Evolutionary conservation across 2,329 filamentous ascomycete genomes (phyloP), one percentile per base, ranked within the genome.

Genomic region (Calonectria ilicicola): DNA sequence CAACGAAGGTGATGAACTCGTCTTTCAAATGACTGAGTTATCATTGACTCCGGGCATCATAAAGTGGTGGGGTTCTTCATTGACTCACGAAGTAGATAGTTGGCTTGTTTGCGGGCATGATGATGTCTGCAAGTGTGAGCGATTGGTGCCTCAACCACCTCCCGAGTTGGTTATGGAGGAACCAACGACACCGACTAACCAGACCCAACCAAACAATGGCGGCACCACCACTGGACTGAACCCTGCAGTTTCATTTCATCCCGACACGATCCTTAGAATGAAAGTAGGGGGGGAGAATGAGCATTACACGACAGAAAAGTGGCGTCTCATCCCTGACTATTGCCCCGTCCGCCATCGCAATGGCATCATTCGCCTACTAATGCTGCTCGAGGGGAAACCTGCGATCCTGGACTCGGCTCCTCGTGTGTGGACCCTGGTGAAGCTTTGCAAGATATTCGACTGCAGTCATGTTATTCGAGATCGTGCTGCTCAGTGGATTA

Each of bases 351-450:
- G 93, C 3, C 93, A 94, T 78, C 85, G 90, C 15, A 89, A 88
- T 32, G 89, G 89, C 23, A 90, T 97, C 40, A 86, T 93, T 56
- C 87, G 91, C 1, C 83, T 94, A 0, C 84, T 94, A 5, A 86
- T 90, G 76, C 85, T 88, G 14, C 87, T 94, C 47, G 86, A 90
- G 74, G 89, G 88, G 2, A 84, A 88, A 3, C 83, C 87, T 35
- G 85, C 91, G 0, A 83, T 86, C 1, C 81, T 95, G 17, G 89
- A 94, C 81, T 93, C 92, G 0, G 92, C 93, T 0, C 86, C 89
- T 14, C 91, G 93, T 17, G 83, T 93, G 44, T 94, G 91, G 87
- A 94, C 92, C 0, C 86, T 93, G n/a, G 89, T 91, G 40, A 89
- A 88, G 3, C 81, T 94, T 10, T 89, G 91, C 9, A 89, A 90